phyloP scores from a whole-genome alignment of 345 rosid species.

The Rhodomyrtus tomentosa region DNA sequence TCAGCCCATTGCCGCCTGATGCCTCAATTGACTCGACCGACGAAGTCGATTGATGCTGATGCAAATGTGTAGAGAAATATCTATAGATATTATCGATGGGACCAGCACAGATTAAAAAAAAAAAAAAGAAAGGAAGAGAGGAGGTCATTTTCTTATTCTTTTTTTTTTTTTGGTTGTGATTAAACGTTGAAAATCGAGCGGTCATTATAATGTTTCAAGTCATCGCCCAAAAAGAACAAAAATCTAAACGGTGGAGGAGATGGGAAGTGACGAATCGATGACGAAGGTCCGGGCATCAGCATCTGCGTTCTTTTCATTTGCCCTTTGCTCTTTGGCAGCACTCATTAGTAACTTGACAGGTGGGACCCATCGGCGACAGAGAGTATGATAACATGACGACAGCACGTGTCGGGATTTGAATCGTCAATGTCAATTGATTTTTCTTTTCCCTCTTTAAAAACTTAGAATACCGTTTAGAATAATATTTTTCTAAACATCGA shows the following conservation, averaged over 20 bases:
- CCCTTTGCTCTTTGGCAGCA: not conserved
- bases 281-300: not conserved
- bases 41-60: not conserved
- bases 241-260: not conserved
- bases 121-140: too few species aligned
- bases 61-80: not conserved
- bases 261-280: not conserved
- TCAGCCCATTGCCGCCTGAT: not conserved
- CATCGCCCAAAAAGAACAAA: too few species aligned
- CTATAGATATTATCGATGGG: not conserved
- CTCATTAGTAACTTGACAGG: not conserved
- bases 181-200: not conserved
- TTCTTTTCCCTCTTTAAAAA: too few species aligned
- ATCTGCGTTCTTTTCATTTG: not conserved
- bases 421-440: too few species aligned
- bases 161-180: not conserved
- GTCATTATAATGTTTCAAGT: not conserved
- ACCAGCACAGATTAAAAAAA: not conserved
- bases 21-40: not conserved
- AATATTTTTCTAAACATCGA: too few species aligned
- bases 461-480: too few species aligned
- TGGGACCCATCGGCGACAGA: not conserved
- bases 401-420: not conserved
- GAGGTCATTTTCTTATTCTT: not conserved
- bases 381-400: not conserved